These are phyloP conservation scores for Russula earlei DNA, from an alignment of 768 basidiomycete species.

Conservation along the genomic window DNA sequence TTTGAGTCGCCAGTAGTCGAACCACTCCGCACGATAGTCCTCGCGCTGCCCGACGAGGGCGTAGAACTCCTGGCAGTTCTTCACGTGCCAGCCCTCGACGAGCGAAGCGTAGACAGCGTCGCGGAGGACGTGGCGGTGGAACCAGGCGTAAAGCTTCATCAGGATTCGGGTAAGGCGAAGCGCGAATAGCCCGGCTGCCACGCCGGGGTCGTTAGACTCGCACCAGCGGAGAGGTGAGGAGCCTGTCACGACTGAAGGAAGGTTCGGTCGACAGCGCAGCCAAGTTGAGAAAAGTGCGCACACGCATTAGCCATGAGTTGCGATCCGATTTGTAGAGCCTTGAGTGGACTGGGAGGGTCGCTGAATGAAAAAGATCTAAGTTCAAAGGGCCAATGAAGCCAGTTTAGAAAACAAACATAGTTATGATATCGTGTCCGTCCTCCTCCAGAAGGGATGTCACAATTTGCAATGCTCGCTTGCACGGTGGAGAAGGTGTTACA, in stretches of 20 bases:
- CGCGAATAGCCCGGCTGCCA: constrained; percentile 32
- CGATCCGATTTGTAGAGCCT: constrained; percentile 43
- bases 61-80: constrained; percentile 43
- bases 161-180: constrained; percentile 40
- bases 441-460: constrained; percentile 37
- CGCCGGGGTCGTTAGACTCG: constrained; percentile 43
- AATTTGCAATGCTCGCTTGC: constrained; percentile 40
- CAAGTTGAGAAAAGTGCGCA: constrained; percentile 22
- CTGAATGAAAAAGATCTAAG: constrained; percentile 21
- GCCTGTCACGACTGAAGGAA: constrained; percentile 24
- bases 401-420: constrained; percentile 33
- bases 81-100: constrained; percentile 39
- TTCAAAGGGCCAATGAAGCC: not conserved
- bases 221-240: constrained; percentile 19
- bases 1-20: constrained; percentile 30
- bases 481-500: constrained; percentile 50
- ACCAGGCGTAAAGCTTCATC: constrained; percentile 41
- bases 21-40: constrained; percentile 34
- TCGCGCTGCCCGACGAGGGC: constrained; percentile 38
- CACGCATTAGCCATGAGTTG: constrained; percentile 47
- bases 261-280: not conserved
- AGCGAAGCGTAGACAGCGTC: constrained; percentile 47
- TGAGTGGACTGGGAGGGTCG: constrained; percentile 39
- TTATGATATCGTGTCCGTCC: constrained; percentile 41
- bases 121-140: constrained; percentile 40